These are phyloP conservation scores for Penicillium pulvis DNA, from an alignment of 495 filamentous ascomycete genomes.

Conservation along the genomic window DNA sequence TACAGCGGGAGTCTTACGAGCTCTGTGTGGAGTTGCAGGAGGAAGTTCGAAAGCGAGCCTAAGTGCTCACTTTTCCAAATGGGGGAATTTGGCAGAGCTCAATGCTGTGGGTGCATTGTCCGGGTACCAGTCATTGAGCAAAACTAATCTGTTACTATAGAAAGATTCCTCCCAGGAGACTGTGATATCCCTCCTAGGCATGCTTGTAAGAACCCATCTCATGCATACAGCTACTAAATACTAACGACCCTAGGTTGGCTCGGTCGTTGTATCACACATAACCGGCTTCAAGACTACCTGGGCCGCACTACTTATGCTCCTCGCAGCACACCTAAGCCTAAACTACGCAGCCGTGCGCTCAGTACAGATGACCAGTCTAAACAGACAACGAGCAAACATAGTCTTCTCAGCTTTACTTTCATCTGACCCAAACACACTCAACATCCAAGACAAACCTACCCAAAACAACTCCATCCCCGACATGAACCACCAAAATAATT, in stretches of 20 bases:
- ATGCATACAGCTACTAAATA: not conserved
- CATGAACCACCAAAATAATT: not conserved
- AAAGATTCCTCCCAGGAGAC: constrained; percentile 98
- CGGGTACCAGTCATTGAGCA: too few species aligned
- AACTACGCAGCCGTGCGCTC: constrained; percentile 86
- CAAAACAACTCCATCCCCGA: not conserved
- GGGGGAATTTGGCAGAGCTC: constrained; percentile 89
- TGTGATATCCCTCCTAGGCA: constrained; percentile 84
- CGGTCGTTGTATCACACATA: constrained; percentile 74
- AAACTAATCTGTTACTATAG: constrained; percentile 33
- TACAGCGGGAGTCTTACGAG: constrained; percentile 72
- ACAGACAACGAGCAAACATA: constrained; percentile 83
- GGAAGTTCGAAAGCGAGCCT: constrained; percentile 88
- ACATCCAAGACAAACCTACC: not conserved
- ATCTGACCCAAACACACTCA: not conserved
- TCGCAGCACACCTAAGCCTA: constrained; percentile 72
- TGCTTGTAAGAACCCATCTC: constrained; percentile 61
- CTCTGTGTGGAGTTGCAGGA: constrained; percentile 87
- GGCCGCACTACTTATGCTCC: constrained; percentile 69
- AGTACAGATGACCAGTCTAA: constrained; percentile 83
- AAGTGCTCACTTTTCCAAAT: constrained; percentile 86
- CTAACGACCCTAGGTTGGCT: constrained; percentile 59
- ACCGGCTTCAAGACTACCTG: constrained; percentile 73
- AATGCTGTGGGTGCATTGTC: constrained; percentile 69
- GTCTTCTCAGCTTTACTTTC: constrained; percentile 56